phyloP scores from a whole-genome alignment of 805 yeast genomes.

The Saccharomyces cerevisiae region DNA sequence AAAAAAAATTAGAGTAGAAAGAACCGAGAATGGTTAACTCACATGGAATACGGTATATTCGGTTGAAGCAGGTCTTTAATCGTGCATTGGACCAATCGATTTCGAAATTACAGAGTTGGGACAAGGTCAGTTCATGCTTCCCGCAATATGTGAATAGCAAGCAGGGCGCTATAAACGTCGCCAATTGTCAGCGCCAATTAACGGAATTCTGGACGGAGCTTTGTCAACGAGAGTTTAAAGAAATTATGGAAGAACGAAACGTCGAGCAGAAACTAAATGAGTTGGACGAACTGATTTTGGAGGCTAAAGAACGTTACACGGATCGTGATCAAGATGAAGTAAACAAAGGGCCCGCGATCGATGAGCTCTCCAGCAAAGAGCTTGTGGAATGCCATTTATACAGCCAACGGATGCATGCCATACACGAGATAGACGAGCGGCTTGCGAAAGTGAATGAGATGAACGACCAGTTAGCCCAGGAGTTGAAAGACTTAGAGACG shows the following conservation, averaged over 20 bases:
- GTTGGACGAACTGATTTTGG: slow-evolving; percentile 33
- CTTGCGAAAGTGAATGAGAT: slow-evolving; percentile 14
- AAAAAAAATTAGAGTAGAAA: background rate
- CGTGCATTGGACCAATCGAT: slow-evolving; percentile 50
- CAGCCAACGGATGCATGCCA: slow-evolving; percentile 14
- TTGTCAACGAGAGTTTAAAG: slow-evolving; percentile 45
- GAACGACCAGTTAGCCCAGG: slow-evolving; percentile 17
- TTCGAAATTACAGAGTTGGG: slow-evolving; percentile 39
- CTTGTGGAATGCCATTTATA: slow-evolving; percentile 22
- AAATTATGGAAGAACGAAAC: slow-evolving; percentile 41
- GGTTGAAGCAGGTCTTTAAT: slow-evolving; percentile 42
- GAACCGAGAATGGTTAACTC: background rate
- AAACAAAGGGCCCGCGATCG: slow-evolving; percentile 10
- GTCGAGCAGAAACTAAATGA: slow-evolving; percentile 32
- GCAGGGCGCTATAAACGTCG: slow-evolving; percentile 39
- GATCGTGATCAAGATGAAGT: slow-evolving; percentile 3
- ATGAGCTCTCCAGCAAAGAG: slow-evolving; percentile 19
- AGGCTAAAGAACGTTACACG: slow-evolving; percentile 25
- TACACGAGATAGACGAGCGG: slow-evolving; percentile 19
- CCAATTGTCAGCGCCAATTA: slow-evolving; percentile 45
- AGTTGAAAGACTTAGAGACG: slow-evolving; percentile 16
- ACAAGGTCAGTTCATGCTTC: slow-evolving; percentile 45
- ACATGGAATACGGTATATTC: slow-evolving; percentile 37
- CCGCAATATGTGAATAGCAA: slow-evolving; percentile 42
- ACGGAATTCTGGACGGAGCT: slow-evolving; percentile 43